These are phyloP conservation scores for Pinus taeda DNA, from an alignment of 75 land plant genomes.

Conservation along the genomic window DNA sequence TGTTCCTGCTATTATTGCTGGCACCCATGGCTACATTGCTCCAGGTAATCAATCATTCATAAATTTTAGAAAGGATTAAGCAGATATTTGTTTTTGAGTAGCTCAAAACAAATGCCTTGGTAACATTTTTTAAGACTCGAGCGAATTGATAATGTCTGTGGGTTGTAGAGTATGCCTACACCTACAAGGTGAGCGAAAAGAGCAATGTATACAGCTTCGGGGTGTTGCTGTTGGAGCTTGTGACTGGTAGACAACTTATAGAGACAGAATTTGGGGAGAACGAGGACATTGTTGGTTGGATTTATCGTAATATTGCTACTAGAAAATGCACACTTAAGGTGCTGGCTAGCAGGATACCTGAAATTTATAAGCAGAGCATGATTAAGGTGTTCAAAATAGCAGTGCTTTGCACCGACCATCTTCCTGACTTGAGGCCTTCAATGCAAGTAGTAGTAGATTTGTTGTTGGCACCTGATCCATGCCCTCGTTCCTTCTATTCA, in stretches of 20 bases:
- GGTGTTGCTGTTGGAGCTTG: conserved; percentile 65
- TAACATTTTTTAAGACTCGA: neutral
- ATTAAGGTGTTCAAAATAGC: conserved; percentile 52
- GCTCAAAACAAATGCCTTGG: neutral
- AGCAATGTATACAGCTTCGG: conserved; percentile 81
- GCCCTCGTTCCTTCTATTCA: neutral
- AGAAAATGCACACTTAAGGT: conserved; percentile 47
- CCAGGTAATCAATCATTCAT: conserved; percentile 49
- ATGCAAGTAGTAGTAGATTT: conserved; percentile 71
- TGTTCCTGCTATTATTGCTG: neutral
- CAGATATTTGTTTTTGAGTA: neutral
- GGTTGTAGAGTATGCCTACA: conserved; percentile 62
- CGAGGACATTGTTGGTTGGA: conserved; percentile 60
- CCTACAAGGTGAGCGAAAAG: conserved; percentile 61
- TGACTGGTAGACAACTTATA: conserved; percentile 61
- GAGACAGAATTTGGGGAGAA: conserved; percentile 69
- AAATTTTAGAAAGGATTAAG: neutral
- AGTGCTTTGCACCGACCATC: conserved; percentile 49
- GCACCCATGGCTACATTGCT: conserved; percentile 63
- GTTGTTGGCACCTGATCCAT: conserved; percentile 53
- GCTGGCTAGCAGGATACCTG: conserved; percentile 45
- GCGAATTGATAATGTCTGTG: neutral
- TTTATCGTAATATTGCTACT: conserved; percentile 39
- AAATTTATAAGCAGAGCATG: conserved; percentile 60
- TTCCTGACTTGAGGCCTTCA: conserved; percentile 50